These are phyloP conservation scores for Chytridium lagenaria DNA, from an alignment of 371 early-diverging fungal species.

Conservation along the genomic window DNA sequence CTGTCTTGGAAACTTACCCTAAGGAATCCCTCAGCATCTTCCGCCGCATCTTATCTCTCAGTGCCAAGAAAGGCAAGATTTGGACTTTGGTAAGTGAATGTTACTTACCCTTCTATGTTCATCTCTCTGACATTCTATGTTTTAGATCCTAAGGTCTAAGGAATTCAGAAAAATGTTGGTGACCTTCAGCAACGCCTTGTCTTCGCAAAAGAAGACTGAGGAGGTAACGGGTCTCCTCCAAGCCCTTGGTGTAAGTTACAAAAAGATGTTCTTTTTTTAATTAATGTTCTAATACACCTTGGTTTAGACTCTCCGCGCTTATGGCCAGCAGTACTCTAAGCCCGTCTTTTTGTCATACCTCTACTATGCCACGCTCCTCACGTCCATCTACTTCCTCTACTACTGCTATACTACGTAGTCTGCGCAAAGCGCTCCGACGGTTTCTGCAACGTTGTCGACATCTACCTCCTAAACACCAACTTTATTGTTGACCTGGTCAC, in stretches of 20 bases:
- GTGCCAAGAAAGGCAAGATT: constrained; percentile 3
- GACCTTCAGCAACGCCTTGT: neutral
- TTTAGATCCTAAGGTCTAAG: neutral
- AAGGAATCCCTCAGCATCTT: neutral
- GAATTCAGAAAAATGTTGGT: neutral
- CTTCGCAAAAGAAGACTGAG: no score
- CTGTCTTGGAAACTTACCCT: neutral
- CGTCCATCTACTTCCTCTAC: neutral
- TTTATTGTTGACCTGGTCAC: neutral
- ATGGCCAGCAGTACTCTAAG: neutral
- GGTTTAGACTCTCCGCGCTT: neutral
- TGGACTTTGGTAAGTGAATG: neutral
- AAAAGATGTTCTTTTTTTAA: no score
- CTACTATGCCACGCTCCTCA: neutral
- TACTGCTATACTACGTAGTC: neutral
- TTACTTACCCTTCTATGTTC: neutral
- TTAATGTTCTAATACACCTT: no score
- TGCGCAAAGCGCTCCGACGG: neutral
- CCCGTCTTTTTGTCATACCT: neutral
- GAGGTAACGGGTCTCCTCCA: no score
- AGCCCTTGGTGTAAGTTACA: no score
- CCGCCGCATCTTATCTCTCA: constrained; percentile 6
- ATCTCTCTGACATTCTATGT: neutral
- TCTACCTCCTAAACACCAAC: neutral
- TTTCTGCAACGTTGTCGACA: neutral